Conservation (phyloP, 371 early-diverging fungal genomes). For the Catenaria anguillulae region DNA sequence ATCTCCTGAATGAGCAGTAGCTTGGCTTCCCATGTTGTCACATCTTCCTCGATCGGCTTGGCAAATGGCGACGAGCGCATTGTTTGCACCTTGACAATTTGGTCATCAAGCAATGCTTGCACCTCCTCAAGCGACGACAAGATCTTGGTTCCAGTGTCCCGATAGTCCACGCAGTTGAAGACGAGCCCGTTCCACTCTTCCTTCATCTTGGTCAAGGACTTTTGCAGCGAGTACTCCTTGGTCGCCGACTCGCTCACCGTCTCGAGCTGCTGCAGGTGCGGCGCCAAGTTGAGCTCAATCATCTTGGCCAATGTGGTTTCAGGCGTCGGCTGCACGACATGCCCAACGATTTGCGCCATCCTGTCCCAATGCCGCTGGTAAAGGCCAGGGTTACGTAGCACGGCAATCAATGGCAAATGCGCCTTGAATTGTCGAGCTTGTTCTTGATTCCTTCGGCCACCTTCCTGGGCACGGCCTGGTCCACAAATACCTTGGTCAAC, state of each 20-base stretch:
- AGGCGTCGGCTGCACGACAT: conserved; percentile 22
- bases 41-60: conserved; percentile 36
- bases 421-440: conserved; percentile 43
- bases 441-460: conserved; percentile 30
- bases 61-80: conserved; percentile 41
- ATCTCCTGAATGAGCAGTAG: conserved; percentile 37
- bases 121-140: conserved; percentile 36
- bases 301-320: conserved; percentile 28
- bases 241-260: conserved; percentile 37
- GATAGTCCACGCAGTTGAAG: conserved; percentile 33
- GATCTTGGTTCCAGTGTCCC: conserved; percentile 37
- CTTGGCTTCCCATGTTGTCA: conserved; percentile 32
- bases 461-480: conserved; percentile 31
- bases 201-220: conserved; percentile 38
- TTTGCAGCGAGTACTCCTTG: conserved; percentile 41
- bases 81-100: conserved; percentile 39
- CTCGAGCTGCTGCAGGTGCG: conserved; percentile 26
- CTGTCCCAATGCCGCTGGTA: conserved; percentile 38
- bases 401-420: conserved; percentile 33
- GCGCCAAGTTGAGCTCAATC: conserved; percentile 27
- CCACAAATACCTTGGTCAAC: conserved; percentile 28
- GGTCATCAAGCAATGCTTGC: conserved; percentile 32
- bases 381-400: conserved; percentile 39
- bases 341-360: conserved; percentile 25
- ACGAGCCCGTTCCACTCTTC: conserved; percentile 31